These are phyloP conservation scores for Hygrophorus russula DNA, from an alignment of 768 basidiomycete genomes.

Conservation along the genomic window DNA sequence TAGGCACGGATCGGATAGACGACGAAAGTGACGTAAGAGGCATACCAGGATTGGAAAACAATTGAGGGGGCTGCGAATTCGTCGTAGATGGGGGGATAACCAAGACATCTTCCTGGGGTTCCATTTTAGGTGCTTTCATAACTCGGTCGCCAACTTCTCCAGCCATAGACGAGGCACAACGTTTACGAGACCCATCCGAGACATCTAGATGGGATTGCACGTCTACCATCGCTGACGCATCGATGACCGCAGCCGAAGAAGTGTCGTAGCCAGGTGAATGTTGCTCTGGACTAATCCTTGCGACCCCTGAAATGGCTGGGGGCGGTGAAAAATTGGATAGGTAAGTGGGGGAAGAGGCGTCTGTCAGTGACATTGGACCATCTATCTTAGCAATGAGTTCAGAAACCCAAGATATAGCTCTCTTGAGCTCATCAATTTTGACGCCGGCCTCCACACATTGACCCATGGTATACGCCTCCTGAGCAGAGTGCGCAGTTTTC, in stretches of 20 bases:
- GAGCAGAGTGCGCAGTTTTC: constrained; percentile 47
- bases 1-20: constrained; percentile 5
- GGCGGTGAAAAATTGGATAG: too few relatives aligned
- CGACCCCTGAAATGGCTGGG: too few relatives aligned
- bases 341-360: background rate
- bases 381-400: constrained; percentile 40
- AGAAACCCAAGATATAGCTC: constrained; percentile 40
- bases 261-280: background rate
- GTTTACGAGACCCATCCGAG: constrained; percentile 31
- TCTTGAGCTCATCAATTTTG: constrained; percentile 45
- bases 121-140: constrained; percentile 35
- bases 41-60: background rate
- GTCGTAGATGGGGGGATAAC: constrained; percentile 16
- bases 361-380: constrained; percentile 8
- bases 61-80: constrained; percentile 8
- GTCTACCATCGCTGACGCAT: constrained; percentile 13
- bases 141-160: constrained; percentile 30
- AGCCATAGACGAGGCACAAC: constrained; percentile 23
- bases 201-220: constrained; percentile 15
- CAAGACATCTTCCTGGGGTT: constrained; percentile 32
- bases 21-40: constrained; percentile 7
- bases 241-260: background rate
- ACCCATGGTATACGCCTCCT: constrained; percentile 34
- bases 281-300: too few relatives aligned
- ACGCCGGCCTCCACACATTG: constrained; percentile 35